A percentile compares a stretch with the other conserved stretches of the same genome.
phyloP scores from a whole-genome alignment of 345 rosid genomes.

The Excoecaria cochinchinensis region DNA sequence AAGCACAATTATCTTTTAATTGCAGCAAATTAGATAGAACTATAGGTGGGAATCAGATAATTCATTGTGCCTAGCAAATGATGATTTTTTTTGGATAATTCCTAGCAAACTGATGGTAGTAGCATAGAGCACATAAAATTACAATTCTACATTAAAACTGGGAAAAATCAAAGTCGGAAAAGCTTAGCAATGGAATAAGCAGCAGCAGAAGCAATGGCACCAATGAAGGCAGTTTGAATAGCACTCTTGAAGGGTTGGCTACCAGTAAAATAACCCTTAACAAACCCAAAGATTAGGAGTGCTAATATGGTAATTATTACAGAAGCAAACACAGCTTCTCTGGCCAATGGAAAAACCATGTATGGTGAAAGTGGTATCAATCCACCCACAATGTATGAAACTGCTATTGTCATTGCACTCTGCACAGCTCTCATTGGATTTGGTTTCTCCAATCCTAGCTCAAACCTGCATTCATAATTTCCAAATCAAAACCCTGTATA shows the following conservation, averaged over 20 bases:
- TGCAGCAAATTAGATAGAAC: not conserved
- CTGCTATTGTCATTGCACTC: constrained; percentile 39
- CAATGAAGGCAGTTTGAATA: constrained; percentile 35
- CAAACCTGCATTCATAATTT: constrained; percentile 26
- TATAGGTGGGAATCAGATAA: not conserved
- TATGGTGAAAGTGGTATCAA: constrained; percentile 38
- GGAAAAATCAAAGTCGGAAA: constrained; percentile 14
- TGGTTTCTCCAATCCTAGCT: constrained; percentile 42
- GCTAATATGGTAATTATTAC: constrained; percentile 29
- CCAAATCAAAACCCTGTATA: not conserved
- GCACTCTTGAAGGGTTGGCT: constrained; percentile 36
- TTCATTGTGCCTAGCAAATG: not conserved
- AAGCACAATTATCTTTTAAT: not conserved
- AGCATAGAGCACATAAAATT: not conserved
- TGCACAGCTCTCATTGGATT: constrained; percentile 38
- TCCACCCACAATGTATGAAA: constrained; percentile 35
- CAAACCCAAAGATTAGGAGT: constrained; percentile 26
- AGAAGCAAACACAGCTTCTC: constrained; percentile 27
- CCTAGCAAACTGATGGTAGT: not conserved
- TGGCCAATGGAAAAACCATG: constrained; percentile 30
- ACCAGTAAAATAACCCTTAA: constrained; percentile 36
- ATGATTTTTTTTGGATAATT: no score
- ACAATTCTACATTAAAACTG: not conserved
- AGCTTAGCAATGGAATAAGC: constrained; percentile 36
- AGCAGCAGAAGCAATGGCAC: constrained; percentile 42